Evolutionary conservation across 805 yeast species (phyloP).

Genomic region (Zygoascus bituminiphila): DNA sequence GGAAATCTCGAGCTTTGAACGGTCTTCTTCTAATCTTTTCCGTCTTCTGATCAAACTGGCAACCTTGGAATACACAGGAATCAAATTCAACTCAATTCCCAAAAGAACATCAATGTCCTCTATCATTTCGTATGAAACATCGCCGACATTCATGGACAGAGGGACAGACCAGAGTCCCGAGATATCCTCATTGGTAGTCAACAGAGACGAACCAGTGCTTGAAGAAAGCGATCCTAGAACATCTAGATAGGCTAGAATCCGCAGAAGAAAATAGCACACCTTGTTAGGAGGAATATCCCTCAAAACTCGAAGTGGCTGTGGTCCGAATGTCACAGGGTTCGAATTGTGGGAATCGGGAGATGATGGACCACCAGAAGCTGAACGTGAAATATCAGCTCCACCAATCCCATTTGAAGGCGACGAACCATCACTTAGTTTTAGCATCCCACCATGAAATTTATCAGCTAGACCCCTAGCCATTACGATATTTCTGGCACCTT

Average conservation of each 20-base stretch:
- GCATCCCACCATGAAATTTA: conserved; percentile 17
- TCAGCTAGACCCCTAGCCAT: conserved; percentile 40
- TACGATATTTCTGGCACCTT: conserved; percentile 61
- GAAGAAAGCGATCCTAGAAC: conserved; percentile 56
- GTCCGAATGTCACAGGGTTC: conserved; percentile 6
- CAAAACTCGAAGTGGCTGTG: conserved; percentile 14
- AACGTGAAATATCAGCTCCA: neutral
- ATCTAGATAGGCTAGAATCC: conserved; percentile 67
- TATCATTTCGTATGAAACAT: conserved; percentile 10
- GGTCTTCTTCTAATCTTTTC: conserved; percentile 10
- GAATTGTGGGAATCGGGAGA: neutral
- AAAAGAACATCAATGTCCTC: conserved; percentile 15
- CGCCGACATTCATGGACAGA: conserved; percentile 14
- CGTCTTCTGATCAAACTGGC: conserved; percentile 33
- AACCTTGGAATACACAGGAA: conserved; percentile 50
- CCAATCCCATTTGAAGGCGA: neutral
- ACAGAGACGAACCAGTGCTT: conserved; percentile 21
- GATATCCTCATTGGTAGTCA: conserved; percentile 26
- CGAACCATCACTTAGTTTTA: neutral
- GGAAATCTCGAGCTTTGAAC: neutral
- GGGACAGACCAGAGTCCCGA: conserved; percentile 28
- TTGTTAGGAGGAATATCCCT: conserved; percentile 19
- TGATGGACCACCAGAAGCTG: neutral
- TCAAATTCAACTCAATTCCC: conserved; percentile 58
- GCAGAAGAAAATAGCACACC: conserved; percentile 45